Base-by-base conservation (phyloP, 2,329 filamentous ascomycete species). In the Sporothrix protearum region DNA sequence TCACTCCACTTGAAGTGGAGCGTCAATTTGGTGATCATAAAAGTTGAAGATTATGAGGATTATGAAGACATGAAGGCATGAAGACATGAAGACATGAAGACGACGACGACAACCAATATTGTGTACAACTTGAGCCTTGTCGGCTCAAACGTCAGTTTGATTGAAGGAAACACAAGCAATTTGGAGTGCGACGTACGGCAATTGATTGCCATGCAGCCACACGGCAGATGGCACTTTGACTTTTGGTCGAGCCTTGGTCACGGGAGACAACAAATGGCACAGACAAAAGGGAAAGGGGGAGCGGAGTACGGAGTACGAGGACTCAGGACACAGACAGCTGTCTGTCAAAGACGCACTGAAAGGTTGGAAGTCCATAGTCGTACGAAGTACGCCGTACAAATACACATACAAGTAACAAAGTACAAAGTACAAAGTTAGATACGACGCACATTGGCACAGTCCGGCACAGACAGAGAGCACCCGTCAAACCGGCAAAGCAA, bases 1-100 rank as follows among this genome's bases (percentile, higher is more conserved):
- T n/a, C 57, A 36, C 30, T 63, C 59, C 59, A 63, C 59, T 63
- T 63, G 36, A 63, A 7, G 10, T 19, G 59, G 28, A 64, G 59
- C 36, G 59, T 64, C 22, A 63, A 64, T 28, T 64, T 45, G n/a
- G 55, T 33, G 30, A 59, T 22, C 16, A 59, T 16, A 59, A 36
- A n/a, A 9, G n/a, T n/a, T n/a, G 3, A 36, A 9, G 3, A 33
- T 16, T 19, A 9, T 2, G 16, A 19, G 16, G 30, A 42, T 22
- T 2, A 9, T 16, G 55, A 36, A n/a, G 10, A n/a, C n/a, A n/a
- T n/a, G n/a, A n/a, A n/a, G n/a, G n/a, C n/a, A n/a, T n/a, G n/a
- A n/a, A n/a, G n/a, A n/a, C n/a, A n/a, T n/a, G n/a, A n/a, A n/a
- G n/a, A n/a, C n/a, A n/a, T n/a, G n/a, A n/a, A n/a, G n/a, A n/a